phyloP scores from a whole-genome alignment of 768 basidiomycete species.

The Rhodotorula paludigena region DNA sequence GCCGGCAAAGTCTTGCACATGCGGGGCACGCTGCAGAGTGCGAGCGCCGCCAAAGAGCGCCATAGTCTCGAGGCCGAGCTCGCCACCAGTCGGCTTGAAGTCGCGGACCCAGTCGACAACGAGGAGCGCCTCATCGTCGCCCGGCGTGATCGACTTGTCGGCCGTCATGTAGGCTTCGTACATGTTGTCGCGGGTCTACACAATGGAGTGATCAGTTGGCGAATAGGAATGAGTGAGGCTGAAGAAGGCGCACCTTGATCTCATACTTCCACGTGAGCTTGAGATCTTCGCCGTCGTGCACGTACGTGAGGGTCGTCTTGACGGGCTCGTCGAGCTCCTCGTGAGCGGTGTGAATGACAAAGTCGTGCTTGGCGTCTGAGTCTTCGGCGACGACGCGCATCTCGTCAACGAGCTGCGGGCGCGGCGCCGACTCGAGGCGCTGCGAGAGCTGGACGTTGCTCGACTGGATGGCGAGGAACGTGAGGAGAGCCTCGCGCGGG shows the following conservation, averaged over 20 bases:
- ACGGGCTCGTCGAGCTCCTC: constrained; percentile 61
- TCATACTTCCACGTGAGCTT: constrained; percentile 87
- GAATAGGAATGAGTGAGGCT: no score
- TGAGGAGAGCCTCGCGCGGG: constrained; percentile 37
- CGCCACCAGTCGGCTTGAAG: constrained; percentile 47
- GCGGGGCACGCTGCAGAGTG: neutral
- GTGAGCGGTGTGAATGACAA: neutral
- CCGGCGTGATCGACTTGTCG: constrained; percentile 56
- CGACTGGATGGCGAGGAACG: constrained; percentile 37
- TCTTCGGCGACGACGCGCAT: constrained; percentile 50
- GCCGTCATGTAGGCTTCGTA: constrained; percentile 86
- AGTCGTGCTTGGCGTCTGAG: neutral
- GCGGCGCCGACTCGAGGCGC: constrained; percentile 12
- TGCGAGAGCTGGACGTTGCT: constrained; percentile 3
- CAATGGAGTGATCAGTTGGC: no score
- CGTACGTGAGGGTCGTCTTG: constrained; percentile 70
- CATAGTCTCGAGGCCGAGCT: constrained; percentile 41
- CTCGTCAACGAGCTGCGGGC: constrained; percentile 46
- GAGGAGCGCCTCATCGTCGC: constrained; percentile 52
- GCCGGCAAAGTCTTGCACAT: neutral
- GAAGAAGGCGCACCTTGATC: no score
- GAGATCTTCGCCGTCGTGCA: constrained; percentile 69
- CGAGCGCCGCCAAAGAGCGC: neutral
- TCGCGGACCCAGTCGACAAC: constrained; percentile 95
- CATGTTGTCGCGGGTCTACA: constrained; percentile 86